phyloP scores from a whole-genome alignment of 495 filamentous ascomycete genomes.

The Copromyces sp. region DNA sequence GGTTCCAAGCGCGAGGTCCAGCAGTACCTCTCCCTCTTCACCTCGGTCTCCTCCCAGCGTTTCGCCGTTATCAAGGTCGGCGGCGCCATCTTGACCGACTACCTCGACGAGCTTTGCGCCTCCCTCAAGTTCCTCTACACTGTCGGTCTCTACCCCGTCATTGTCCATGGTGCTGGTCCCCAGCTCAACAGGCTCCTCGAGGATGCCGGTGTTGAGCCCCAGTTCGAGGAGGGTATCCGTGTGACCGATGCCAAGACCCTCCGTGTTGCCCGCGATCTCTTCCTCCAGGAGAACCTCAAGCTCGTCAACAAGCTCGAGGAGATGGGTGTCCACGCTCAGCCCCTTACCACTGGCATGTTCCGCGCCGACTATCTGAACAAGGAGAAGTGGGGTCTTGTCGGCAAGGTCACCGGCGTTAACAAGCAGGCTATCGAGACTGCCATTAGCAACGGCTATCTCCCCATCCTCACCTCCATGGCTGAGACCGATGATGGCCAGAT shows the following conservation, averaged over 20 bases:
- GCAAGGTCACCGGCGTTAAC: conserved; percentile 91
- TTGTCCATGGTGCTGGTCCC: conserved; percentile 92
- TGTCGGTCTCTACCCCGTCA: conserved; percentile 90
- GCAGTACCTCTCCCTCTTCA: conserved; percentile 97
- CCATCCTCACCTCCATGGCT: conserved; percentile 94
- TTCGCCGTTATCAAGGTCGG: conserved; percentile 99
- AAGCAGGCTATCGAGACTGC: conserved; percentile 84
- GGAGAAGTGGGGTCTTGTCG: conserved; percentile 88
- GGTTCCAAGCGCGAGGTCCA: conserved; percentile 95
- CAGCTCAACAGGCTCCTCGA: conserved; percentile 92
- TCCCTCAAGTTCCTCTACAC: conserved; percentile 88
- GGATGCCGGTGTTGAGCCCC: conserved; percentile 84
- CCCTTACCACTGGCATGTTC: conserved; percentile 89
- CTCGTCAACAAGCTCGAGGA: conserved; percentile 85
- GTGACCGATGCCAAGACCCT: conserved; percentile 95
- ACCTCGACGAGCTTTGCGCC: conserved; percentile 78
- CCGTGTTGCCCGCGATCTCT: conserved; percentile 79
- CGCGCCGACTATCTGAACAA: conserved; percentile 90
- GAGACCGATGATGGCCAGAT: conserved; percentile 90
- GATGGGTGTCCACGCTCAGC: conserved; percentile 82
- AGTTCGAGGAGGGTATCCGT: conserved; percentile 94
- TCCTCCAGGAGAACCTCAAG: conserved; percentile 93
- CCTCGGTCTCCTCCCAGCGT: conserved; percentile 90
- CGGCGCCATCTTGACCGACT: conserved; percentile 92
- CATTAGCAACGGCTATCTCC: conserved; percentile 84